Evolutionary conservation across 2,329 filamentous ascomycete species (phyloP), one percentile per base, ranked within the genome.

Genomic region (Sporothrix protearum): DNA sequence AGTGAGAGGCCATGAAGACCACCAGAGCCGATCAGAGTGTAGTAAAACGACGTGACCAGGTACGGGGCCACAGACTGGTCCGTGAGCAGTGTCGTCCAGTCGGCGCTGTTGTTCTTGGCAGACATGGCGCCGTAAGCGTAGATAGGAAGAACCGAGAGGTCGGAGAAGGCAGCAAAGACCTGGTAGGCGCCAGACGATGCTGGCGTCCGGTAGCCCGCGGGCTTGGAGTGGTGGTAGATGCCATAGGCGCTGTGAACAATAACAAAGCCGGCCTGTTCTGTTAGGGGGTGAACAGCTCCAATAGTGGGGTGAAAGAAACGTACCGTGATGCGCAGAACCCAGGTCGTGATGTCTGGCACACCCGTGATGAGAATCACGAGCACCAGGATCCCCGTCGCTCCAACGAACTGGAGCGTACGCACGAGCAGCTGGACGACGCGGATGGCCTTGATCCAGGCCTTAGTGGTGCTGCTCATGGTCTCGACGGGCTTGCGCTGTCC

Each of bases 141-240:
- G 49, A 90, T 81, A 9, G 86, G 83, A 33, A 87, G 75, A 59
- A 86, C 80, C 12, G 81, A 82, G 16, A 88, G 77, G 79, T 98
- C 95, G 55, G 91, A 87, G 57, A 93, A 82, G 12, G 88, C 85
- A 2, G 94, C 89, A 79, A 97, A 98, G 71, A 96, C 82, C 80
- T 96, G 93, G 80, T 98, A 98, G 74, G 93, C 95, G 16, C 93
- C 90, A 22, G 93, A 92, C 28, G 93, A 97, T 3, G 85, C 90
- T 0, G 95, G 90, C 0, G 94, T 89, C 68, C 94, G 89, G 59
- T 85, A 87, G 64, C 88, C 88, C 0, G 92, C 87, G 49, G 90
- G 88, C 42, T 92, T 88, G 16, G 87, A 84, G 51, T 96, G 87
- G 79, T 97, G 94, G 77, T 92, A 96, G 73, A 96, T 86, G 55